These are phyloP conservation scores for Lactarius hatsudake DNA, from an alignment of 768 basidiomycete genomes.

Conservation along the genomic window DNA sequence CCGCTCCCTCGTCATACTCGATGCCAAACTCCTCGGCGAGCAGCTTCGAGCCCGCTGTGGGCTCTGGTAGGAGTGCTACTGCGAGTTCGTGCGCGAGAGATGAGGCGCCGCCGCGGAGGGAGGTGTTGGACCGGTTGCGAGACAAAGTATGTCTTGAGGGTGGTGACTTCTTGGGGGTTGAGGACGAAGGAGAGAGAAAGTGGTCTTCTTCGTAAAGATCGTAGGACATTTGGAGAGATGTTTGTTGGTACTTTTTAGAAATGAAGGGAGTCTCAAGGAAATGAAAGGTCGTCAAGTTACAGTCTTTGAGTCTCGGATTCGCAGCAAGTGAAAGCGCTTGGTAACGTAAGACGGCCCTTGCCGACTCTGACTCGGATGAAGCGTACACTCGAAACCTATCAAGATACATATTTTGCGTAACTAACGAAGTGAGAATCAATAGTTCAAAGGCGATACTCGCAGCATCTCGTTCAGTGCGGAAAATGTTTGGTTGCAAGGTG, in stretches of 20 bases:
- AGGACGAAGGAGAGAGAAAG: conserved; percentile 32
- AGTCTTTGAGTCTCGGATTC: background rate
- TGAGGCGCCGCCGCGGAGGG: conserved; percentile 44
- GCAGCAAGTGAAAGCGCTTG: background rate
- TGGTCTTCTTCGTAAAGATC: conserved; percentile 25
- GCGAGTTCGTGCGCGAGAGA: conserved; percentile 88
- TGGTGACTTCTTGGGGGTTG: conserved; percentile 34
- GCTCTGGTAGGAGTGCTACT: conserved; percentile 84
- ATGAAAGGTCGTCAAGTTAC: background rate
- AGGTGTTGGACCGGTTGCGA: conserved; percentile 47
- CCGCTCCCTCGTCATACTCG: conserved; percentile 84
- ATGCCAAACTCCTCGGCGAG: conserved; percentile 88
- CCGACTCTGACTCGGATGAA: background rate
- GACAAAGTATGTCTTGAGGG: conserved; percentile 32
- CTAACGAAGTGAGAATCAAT: background rate
- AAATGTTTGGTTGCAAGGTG: background rate
- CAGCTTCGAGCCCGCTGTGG: conserved; percentile 69
- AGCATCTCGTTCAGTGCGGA: background rate
- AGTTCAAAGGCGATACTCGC: background rate
- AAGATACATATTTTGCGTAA: background rate
- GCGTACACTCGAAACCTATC: background rate
- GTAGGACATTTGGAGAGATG: conserved; percentile 18
- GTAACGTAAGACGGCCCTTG: background rate
- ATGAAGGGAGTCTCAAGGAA: background rate
- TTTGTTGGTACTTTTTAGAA: background rate